A percentile compares a stretch with the other conserved stretches of the same genome.
phyloP scores from a whole-genome alignment of 2,329 filamentous ascomycete genomes.

The Sporothrix brunneoviolacea region DNA sequence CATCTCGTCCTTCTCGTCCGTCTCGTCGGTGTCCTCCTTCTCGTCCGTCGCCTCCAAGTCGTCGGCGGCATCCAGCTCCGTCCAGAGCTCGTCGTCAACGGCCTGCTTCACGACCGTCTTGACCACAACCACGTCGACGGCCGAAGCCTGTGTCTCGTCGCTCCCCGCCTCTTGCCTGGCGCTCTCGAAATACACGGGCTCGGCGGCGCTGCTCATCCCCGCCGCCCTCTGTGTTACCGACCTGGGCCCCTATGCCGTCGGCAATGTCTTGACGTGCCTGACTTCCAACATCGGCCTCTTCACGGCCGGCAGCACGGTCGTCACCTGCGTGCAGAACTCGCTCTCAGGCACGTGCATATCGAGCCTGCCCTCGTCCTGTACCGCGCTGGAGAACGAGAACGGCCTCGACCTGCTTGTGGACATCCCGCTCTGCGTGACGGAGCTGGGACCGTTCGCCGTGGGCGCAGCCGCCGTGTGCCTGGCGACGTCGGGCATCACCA shows the following conservation, averaged over 20 bases:
- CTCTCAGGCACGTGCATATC: constrained; percentile 2
- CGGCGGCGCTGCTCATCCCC: background rate
- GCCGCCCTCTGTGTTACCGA: background rate
- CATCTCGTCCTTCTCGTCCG: no score
- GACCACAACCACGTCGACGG: background rate
- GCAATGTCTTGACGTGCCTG: constrained; percentile 2
- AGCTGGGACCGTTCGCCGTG: constrained; percentile 16
- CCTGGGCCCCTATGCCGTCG: constrained; percentile 2
- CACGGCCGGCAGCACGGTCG: background rate
- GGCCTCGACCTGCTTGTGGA: constrained; percentile 6
- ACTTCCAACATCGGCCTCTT: background rate
- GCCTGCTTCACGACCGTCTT: constrained; percentile 9
- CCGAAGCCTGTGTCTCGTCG: constrained; percentile 4
- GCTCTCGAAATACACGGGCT: background rate
- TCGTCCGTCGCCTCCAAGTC: no score
- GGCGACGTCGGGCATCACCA: constrained; percentile 5
- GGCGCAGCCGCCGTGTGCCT: constrained; percentile 12
- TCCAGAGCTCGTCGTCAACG: background rate
- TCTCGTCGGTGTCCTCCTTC: no score
- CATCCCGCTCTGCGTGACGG: constrained; percentile 2
- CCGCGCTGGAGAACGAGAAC: background rate
- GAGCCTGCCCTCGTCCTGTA: constrained; percentile 10
- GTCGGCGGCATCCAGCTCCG: no score
- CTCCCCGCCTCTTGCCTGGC: constrained; percentile 11
- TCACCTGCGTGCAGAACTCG: background rate